Conservation (phyloP, 768 basidiomycete genomes). For the Hygrophorus russula region DNA sequence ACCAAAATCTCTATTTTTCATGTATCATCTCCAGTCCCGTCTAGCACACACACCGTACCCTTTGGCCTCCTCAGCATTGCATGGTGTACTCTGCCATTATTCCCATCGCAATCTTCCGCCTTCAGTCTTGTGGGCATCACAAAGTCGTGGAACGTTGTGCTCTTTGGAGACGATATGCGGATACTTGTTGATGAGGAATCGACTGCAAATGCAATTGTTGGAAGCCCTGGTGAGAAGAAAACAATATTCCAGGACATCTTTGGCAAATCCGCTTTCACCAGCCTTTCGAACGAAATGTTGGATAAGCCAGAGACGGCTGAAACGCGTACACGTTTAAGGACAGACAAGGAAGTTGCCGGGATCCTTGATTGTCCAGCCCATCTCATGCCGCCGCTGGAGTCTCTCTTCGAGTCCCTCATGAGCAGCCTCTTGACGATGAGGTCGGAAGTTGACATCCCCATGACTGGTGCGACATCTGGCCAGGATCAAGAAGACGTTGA, state of each 20-base stretch:
- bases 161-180: conserved; percentile 51
- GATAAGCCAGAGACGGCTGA: conserved; percentile 5
- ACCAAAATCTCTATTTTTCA: conserved; percentile 40
- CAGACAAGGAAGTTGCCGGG: conserved; percentile 29
- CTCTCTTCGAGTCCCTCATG: conserved; percentile 53
- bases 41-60: conserved; percentile 37
- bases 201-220: conserved; percentile 25
- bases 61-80: conserved; percentile 47
- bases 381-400: conserved; percentile 62
- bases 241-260: conserved; percentile 90
- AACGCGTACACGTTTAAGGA: conserved; percentile 8
- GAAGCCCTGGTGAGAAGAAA: conserved; percentile 20
- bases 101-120: conserved; percentile 12
- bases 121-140: conserved; percentile 67
- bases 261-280: conserved; percentile 59
- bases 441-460: conserved; percentile 6
- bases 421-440: conserved; percentile 22
- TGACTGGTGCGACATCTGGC: conserved; percentile 7
- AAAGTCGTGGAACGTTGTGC: conserved; percentile 47
- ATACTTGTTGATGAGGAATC: conserved; percentile 30
- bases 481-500: conserved; percentile 25
- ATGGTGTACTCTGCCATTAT: conserved; percentile 20
- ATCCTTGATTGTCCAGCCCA: conserved; percentile 65
- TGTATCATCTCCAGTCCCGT: conserved; percentile 31
- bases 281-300: conserved; percentile 14